Evolutionary conservation across 2,329 filamentous ascomycete genomes (phyloP), one percentile per base, ranked within the genome.

Genomic region (Drechslerella stenobrocha): DNA sequence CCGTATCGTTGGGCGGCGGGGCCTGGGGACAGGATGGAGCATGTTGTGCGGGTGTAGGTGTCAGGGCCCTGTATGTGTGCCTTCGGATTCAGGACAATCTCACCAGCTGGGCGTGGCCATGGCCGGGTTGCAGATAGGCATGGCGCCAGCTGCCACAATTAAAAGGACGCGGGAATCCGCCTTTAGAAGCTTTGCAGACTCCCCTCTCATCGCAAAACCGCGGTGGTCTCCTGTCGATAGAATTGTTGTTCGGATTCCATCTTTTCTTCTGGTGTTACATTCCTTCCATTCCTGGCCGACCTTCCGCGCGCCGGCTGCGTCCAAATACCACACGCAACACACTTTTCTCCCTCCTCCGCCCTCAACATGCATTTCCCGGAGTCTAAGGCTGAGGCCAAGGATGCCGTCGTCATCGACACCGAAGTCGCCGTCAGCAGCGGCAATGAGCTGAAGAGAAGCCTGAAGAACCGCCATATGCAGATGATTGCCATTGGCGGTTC

Each of bases 401-500:
- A 55, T 50, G 55, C 42, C 50, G 53, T 30, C n/a, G 32, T 50
- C 24, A 46, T 26, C 24, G 63, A 67, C 28, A 48, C 48, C 23
- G 61, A 67, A 50, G n/a, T 67, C 18, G 50, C 53, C 35, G 34
- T 34, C 53, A 15, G n/a, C 45, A 9, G 52, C 51, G 32, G 37
- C 1, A 42, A 63, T 24, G 75, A 79, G 71, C 75, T 80, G 46
- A 77, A 80, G 70, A 76, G 77, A 50, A 75, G 76, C 71, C 81
- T 84, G 78, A 81, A 82, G 77, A 77, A 78, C 52, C 80, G 82
- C 70, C 82, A 84, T 75, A 75, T 84, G 71, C 81, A 84, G 76
- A 84, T 84, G 82, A 84, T 84, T 75, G 81, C 82, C 72, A 83
- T 84, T 59, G 82, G 82, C 73, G 82, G 82, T 64, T 83, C 82